Percentiles rank a stretch among this genome's conserved stretches.
These are phyloP conservation scores for Pleomassaria siparia DNA, from an alignment of 2,329 filamentous ascomycete genomes.

Conservation along the genomic window DNA sequence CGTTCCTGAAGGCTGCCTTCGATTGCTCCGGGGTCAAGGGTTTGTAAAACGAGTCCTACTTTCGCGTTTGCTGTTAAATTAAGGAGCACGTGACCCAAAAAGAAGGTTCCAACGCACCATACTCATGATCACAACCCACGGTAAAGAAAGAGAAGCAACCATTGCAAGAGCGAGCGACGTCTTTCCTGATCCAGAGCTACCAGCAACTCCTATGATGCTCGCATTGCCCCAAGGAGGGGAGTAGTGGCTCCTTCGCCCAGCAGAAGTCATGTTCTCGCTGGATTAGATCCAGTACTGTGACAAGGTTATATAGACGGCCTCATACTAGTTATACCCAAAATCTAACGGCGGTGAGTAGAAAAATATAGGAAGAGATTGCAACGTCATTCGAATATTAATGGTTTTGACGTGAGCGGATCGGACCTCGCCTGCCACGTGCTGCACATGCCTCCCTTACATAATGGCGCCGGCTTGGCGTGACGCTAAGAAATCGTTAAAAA, in stretches of 20 bases:
- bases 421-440: background rate
- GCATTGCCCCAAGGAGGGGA: conserved; percentile 94
- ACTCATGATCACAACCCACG: conserved; percentile 96
- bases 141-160: conserved; percentile 83
- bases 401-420: background rate
- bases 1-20: conserved; percentile 78
- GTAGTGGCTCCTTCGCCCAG: conserved; percentile 64
- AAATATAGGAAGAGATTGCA: background rate
- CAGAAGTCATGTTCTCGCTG: conserved; percentile 21
- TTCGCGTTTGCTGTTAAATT: conserved; percentile 9
- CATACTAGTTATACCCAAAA: background rate
- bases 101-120: conserved; percentile 63
- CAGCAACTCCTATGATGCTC: conserved; percentile 94
- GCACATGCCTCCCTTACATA: no score
- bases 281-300: background rate
- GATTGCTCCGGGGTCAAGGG: conserved; percentile 78
- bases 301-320: background rate
- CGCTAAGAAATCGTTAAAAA: conserved; percentile 2
- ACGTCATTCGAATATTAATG: background rate
- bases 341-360: background rate
- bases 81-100: conserved; percentile 26
- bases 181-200: conserved; percentile 93
- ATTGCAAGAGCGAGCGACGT: conserved; percentile 92
- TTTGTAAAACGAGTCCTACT: conserved; percentile 96
- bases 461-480: background rate